Evolutionary conservation across 495 filamentous ascomycete species (phyloP).

Genomic region (Halenospora varia): DNA sequence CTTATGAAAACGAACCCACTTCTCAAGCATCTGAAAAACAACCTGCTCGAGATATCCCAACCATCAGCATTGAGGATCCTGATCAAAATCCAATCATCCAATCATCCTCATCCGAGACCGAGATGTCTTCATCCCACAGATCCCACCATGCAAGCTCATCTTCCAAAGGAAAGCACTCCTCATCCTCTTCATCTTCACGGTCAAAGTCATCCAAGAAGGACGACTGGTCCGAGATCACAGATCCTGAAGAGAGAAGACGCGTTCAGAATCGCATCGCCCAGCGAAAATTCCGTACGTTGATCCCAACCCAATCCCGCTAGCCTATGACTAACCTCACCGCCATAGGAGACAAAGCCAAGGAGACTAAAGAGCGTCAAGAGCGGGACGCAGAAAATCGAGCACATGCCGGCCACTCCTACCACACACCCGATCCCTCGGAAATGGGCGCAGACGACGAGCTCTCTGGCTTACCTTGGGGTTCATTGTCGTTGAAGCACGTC

Average conservation of each 20-base stretch:
- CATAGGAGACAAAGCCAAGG: slow-evolving; percentile 54
- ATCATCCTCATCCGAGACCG: slow-evolving; percentile 22
- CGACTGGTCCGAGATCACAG: slow-evolving; percentile 57
- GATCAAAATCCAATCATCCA: slow-evolving; percentile 13
- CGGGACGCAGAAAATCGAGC: slow-evolving; percentile 52
- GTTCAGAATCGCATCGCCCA: slow-evolving; percentile 60
- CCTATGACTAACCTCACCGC: no score
- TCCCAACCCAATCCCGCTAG: no score
- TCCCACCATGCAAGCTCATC: slow-evolving; percentile 20
- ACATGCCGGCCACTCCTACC: slow-evolving; percentile 51
- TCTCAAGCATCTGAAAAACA: slow-evolving; percentile 7
- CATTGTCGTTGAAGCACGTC: slow-evolving; percentile 50
- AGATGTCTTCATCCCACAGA: slow-evolving; percentile 25
- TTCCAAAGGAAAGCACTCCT: slow-evolving; percentile 18
- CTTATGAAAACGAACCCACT: slow-evolving; percentile 14
- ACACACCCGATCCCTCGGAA: slow-evolving; percentile 46
- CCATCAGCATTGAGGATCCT: slow-evolving; percentile 23
- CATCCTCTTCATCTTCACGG: slow-evolving; percentile 14
- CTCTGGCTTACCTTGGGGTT: slow-evolving; percentile 62
- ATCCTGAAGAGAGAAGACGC: slow-evolving; percentile 54
- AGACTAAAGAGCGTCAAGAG: slow-evolving; percentile 52
- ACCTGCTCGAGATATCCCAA: slow-evolving; percentile 13
- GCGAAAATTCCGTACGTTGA: slow-evolving; percentile 55
- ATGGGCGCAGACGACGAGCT: slow-evolving; percentile 43
- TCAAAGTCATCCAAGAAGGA: slow-evolving; percentile 36